Base-by-base conservation (phyloP, 1,284 basidiomycete genomes). In the Flammula alnicola region DNA sequence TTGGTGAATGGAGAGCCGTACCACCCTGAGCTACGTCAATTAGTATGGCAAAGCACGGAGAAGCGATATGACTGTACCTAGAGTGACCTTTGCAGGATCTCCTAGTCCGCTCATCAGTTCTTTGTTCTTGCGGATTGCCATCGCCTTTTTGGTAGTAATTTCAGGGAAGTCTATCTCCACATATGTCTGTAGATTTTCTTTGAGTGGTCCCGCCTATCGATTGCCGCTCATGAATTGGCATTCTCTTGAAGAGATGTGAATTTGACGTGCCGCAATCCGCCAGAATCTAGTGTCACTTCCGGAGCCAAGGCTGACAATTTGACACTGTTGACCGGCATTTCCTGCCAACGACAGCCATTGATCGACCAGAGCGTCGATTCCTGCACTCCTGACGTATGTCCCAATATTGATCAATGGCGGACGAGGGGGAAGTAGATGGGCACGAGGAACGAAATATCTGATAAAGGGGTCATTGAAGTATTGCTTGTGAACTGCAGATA, bases 321-420 rank as follows among this genome's bases (percentile, higher is more conserved):
- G 95, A 56, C 80, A 84, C 44, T 69, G 71, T 56, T 65, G 70
- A 11, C 71, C 74, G 9, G 68, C 68, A 12, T 59, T 48, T 22
- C 63, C 61, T 2, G 75, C 73, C 3, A 76, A 57, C 5, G 64
- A 58, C 12, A 97, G 60, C 80, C 94, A 98, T 36, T 77, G 67
- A 16, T 86, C 73, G 0, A 97, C 85, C 5, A 98, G 80, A 37
- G 71, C 67, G 63, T 99, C 97, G 37, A 98, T 83, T 1, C 84
- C 87, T 39, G 79, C 77, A 0, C 91, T 88, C 45, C 97, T 82
- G 47, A 97, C 83, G 58, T 90, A 92, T 1, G 96, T 99, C 6
- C 96, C 96, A 37, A 98, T 79, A 66, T 98, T 98, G 76, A 99
- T 98, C 57, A 98, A 71, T 0, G 95, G 95, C 1, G 92, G 82